Evolutionary conservation across 1,284 basidiomycete genomes (phyloP).

Genomic region (Takashimella tepidaria): DNA sequence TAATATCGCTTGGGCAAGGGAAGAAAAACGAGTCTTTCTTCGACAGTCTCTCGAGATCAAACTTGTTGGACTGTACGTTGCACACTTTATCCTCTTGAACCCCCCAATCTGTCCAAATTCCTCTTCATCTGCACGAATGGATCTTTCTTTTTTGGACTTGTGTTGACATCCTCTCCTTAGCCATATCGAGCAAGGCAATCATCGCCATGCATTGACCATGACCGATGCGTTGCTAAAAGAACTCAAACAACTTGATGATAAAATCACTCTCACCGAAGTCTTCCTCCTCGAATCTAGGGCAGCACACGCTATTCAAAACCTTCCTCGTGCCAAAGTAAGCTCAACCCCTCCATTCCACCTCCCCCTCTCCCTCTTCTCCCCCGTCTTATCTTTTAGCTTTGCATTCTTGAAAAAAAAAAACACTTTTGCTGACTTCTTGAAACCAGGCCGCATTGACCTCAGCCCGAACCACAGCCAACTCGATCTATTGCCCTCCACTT

Average conservation of each 20-base stretch:
- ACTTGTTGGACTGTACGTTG: slow-evolving; percentile 69
- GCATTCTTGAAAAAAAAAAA: too few species aligned
- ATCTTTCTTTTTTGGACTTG: too few species aligned
- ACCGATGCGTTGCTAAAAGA: slow-evolving; percentile 84
- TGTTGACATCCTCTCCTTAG: slow-evolving; percentile 43
- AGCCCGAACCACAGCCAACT: slow-evolving; percentile 88
- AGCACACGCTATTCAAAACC: slow-evolving; percentile 84
- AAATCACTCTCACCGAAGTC: slow-evolving; percentile 95
- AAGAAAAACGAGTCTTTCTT: slow-evolving; percentile 90
- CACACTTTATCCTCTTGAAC: neutral
- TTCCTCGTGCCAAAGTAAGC: slow-evolving; percentile 81
- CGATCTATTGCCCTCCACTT: slow-evolving; percentile 93
- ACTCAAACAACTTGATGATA: slow-evolving; percentile 90
- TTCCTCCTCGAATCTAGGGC: slow-evolving; percentile 89
- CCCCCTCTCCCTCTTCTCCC: neutral
- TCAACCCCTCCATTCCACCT: neutral
- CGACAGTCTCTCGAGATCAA: slow-evolving; percentile 91
- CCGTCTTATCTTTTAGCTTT: neutral
- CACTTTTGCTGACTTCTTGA: too few species aligned
- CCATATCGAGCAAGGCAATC: slow-evolving; percentile 72
- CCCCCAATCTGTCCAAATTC: too few species aligned
- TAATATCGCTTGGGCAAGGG: slow-evolving; percentile 88
- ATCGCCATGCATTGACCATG: slow-evolving; percentile 71
- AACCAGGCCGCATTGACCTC: slow-evolving; percentile 88
- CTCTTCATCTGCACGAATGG: too few species aligned